Percentiles rank a stretch among this genome's conserved stretches.
Conservation (phyloP, 2,329 filamentous ascomycete genomes). For the Cercospora sp. region DNA sequence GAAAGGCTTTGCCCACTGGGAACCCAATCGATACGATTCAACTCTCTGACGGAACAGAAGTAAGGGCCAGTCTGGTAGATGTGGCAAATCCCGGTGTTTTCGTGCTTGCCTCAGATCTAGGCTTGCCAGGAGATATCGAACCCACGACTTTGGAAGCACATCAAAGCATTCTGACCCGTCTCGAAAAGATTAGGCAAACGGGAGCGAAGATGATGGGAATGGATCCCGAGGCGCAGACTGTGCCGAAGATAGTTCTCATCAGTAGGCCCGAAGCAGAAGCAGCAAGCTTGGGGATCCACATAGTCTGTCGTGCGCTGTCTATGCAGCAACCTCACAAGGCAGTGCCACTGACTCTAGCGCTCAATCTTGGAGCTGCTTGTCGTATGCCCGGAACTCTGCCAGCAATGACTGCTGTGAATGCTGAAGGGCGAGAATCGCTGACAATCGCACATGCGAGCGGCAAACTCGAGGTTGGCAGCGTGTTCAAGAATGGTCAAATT, state of each 20-base stretch:
- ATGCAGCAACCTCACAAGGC: constrained; percentile 49
- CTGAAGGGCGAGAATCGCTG: constrained; percentile 27
- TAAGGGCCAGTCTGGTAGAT: constrained; percentile 61
- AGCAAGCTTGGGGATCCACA: constrained; percentile 34
- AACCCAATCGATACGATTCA: constrained; percentile 53
- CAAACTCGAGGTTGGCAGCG: constrained; percentile 34
- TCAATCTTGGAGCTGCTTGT: constrained; percentile 46
- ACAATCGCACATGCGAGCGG: constrained; percentile 36
- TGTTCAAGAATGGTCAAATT: constrained; percentile 30
- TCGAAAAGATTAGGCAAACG: constrained; percentile 60
- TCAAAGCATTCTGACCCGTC: constrained; percentile 49
- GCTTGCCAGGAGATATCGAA: constrained; percentile 52
- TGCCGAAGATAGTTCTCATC: constrained; percentile 65
- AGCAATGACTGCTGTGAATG: constrained; percentile 20
- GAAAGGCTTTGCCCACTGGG: constrained; percentile 62
- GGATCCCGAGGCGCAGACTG: constrained; percentile 48
- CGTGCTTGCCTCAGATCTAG: constrained; percentile 57
- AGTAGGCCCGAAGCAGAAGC: constrained; percentile 31
- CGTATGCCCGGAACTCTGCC: constrained; percentile 37
- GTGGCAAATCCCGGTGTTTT: constrained; percentile 67
- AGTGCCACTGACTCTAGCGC: constrained; percentile 46
- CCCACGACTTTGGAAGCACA: constrained; percentile 58
- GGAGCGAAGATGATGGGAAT: constrained; percentile 65
- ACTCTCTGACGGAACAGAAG: constrained; percentile 40
- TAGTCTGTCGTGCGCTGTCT: constrained; percentile 48